Evolutionary conservation across 768 basidiomycete species (phyloP), one percentile per base, ranked within the genome.

Genomic region (Phylloporus scabripes): DNA sequence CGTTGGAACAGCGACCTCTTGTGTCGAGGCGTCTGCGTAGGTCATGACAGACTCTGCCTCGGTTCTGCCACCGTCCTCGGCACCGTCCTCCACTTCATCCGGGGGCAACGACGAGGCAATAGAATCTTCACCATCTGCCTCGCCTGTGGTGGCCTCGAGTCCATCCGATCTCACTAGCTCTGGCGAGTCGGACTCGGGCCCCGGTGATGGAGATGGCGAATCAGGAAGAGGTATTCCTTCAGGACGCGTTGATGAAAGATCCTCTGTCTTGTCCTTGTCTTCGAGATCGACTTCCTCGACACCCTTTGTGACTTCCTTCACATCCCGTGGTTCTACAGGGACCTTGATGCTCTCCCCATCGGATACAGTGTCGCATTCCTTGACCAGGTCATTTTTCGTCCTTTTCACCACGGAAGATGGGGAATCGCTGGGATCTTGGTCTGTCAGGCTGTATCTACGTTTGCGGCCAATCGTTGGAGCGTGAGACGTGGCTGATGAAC

Each of bases 301-400:
- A 4, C 84, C 85, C 58, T 76, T 62, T 0, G 84, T 85, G 52
- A 88, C 83, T 57, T 82, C 83, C 61, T 82, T 85, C 20, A 87
- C 83, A 28, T 70, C 80, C 49, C 70, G 69, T n/a, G 56, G 60
- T 47, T 67, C 70, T 31, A 71, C 58, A 23, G 57, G 53, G 20
- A 11, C 48, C 23, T 47, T 48, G 18, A 42, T 32, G 11, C 26
- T 51, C 26, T 58, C 57, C 29, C 51, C 51, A 17, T 61, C 58
- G 24, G 60, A 36, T 18, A 48, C 52, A 32, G 65, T 61, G 33
- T 56, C 58, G 21, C 53, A 41, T 41, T 64, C 68, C 24, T 61
- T 52, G 60, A 64, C 60, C 18, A 26, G 17, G 15, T 52, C 58
- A 21, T 12, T 53, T 18, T 51, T 63, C 37, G 69, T 63, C 62